phyloP scores from a whole-genome alignment of 2,329 filamentous ascomycete genomes.

The Clarireedia sp. region DNA sequence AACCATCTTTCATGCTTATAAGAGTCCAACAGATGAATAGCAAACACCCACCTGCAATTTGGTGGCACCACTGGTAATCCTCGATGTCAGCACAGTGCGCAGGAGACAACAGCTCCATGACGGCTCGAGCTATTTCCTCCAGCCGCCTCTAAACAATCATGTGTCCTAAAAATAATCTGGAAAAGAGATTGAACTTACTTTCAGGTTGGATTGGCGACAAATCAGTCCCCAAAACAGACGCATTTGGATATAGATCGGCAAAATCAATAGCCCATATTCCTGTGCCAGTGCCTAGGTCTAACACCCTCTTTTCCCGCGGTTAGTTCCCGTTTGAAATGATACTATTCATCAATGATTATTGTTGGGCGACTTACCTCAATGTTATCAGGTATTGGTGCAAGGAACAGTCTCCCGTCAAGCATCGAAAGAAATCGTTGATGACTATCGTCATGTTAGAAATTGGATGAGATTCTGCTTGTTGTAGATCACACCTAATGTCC shows the following conservation, averaged over 20 bases:
- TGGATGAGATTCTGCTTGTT: neutral
- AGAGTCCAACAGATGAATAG: neutral
- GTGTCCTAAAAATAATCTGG: too few relatives aligned
- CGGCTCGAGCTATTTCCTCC: too few relatives aligned
- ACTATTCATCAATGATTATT: neutral
- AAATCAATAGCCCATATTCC: conserved; percentile 38
- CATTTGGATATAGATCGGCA: conserved; percentile 28
- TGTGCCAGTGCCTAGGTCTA: conserved; percentile 33
- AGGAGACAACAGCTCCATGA: too few relatives aligned
- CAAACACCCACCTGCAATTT: conserved; percentile 38
- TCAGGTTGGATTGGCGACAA: conserved; percentile 32
- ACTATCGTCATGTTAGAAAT: conserved; percentile 18
- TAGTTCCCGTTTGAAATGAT: neutral
- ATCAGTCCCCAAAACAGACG: conserved; percentile 28
- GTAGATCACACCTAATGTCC: conserved; percentile 17
- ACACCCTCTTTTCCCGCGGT: neutral
- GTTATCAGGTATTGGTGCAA: conserved; percentile 27
- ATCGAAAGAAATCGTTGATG: conserved; percentile 24
- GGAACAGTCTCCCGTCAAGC: conserved; percentile 20
- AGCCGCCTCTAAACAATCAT: too few relatives aligned
- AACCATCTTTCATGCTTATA: neutral
- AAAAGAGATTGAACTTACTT: conserved; percentile 14
- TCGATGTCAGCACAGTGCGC: neutral
- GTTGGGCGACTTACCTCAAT: conserved; percentile 14
- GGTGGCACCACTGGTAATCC: conserved; percentile 38